Percentiles rank a stretch among this genome's conserved stretches.
These are phyloP conservation scores for Hericium erinaceus DNA, from an alignment of 768 basidiomycete genomes.

Conservation along the genomic window DNA sequence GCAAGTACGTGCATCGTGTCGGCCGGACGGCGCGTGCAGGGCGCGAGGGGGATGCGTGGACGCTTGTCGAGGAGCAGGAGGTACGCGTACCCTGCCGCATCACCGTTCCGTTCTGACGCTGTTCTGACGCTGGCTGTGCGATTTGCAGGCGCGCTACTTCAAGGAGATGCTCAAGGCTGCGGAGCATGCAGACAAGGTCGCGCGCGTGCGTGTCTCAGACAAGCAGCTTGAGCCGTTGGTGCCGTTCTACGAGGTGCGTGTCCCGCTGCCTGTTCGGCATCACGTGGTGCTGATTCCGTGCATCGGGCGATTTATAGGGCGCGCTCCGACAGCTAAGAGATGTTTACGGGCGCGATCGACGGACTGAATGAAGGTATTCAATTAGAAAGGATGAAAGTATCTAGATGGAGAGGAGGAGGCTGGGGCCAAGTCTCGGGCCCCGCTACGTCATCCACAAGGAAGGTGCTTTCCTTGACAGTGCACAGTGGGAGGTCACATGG, in stretches of 20 bases:
- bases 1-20: slow-evolving; percentile 96
- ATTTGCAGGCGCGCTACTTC: slow-evolving; percentile 11
- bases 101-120: background rate
- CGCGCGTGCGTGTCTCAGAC: background rate
- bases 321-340: slow-evolving; percentile 10
- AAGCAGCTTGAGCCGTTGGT: slow-evolving; percentile 4
- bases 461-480: too few species aligned
- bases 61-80: slow-evolving; percentile 91
- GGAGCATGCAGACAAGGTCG: slow-evolving; percentile 2
- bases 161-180: slow-evolving; percentile 13
- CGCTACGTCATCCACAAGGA: too few species aligned
- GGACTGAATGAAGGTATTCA: too few species aligned
- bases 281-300: background rate
- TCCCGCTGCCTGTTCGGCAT: too few species aligned
- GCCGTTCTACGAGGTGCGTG: slow-evolving; percentile 9
- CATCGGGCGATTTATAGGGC: background rate
- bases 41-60: slow-evolving; percentile 83
- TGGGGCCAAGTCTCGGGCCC: too few species aligned
- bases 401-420: too few species aligned
- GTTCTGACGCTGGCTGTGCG: background rate
- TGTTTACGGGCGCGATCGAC: slow-evolving; percentile 1
- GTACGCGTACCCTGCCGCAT: slow-evolving; percentile 24
- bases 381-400: too few species aligned
- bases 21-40: slow-evolving; percentile 95
- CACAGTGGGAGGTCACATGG: too few species aligned